A percentile compares a stretch with the other conserved stretches of the same genome.
Conservation (phyloP, 176 grass and related monocot species). For the Hyparrhenia diplandra region DNA sequence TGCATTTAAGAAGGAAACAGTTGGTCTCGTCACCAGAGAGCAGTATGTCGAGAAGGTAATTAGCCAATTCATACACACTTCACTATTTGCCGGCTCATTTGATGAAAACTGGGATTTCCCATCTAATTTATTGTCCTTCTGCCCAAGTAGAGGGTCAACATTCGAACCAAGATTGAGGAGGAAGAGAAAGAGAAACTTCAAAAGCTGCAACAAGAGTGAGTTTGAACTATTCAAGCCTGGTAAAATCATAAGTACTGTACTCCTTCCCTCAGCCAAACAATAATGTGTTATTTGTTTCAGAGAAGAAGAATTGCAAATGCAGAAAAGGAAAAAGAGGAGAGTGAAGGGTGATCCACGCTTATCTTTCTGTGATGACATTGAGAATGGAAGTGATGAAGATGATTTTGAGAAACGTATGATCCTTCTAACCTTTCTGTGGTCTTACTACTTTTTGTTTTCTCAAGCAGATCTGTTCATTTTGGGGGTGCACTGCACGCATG, state of each 20-base stretch:
- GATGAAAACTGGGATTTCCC: neutral
- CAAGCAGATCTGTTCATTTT: neutral
- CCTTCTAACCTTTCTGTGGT: neutral
- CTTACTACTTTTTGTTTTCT: conserved; percentile 18
- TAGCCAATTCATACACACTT: neutral
- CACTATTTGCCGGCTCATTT: neutral
- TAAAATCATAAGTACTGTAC: neutral
- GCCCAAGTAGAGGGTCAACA: conserved; percentile 72
- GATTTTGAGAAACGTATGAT: conserved; percentile 67
- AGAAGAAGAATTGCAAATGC: conserved; percentile 88
- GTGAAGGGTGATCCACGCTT: conserved; percentile 80
- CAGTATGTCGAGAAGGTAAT: conserved; percentile 99
- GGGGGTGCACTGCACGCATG: neutral
- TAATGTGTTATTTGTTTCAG: conserved; percentile 38
- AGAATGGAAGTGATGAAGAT: conserved; percentile 89
- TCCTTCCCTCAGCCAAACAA: neutral
- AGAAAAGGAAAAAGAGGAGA: conserved; percentile 93
- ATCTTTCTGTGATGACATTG: conserved; percentile 82
- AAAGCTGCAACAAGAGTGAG: conserved; percentile 94
- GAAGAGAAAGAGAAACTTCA: conserved; percentile 99
- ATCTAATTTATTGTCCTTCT: conserved; percentile 4
- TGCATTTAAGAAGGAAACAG: conserved; percentile 98
- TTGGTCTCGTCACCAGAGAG: conserved; percentile 96
- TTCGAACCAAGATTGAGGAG: conserved; percentile 87
- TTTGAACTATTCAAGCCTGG: neutral